Evolutionary conservation across 306 rosid species (phyloP), one percentile per base, ranked within the genome.

Genomic region (Castanea sativa): DNA sequence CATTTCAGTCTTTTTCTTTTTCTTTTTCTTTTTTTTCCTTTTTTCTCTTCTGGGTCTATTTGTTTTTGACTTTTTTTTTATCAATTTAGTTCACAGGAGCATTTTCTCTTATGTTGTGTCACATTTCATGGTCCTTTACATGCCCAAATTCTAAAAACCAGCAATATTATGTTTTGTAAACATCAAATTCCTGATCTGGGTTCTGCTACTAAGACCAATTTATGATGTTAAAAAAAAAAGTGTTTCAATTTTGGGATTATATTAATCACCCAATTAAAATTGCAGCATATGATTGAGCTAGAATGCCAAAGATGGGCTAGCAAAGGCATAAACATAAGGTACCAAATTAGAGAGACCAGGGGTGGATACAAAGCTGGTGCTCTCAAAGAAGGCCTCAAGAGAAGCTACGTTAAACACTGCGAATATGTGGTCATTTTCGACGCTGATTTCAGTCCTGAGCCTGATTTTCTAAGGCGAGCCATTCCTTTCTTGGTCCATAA

Each of bases 301-400:
- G 99, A 96, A 83, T 96, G 99, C 83, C 89, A 86, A 76, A 90
- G 99, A 83, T 96, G 99, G 99, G 99, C 96, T 1, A 90, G 92
- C 80, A 96, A 96, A 81, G 99, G 99, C 55, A 45, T 96, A 5
- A 89, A 96, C 85, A 89, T 96, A 49, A 83, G 71, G 23, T 96
- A 96, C 81, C 99, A 96, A 89, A 92, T 96, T 52, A 89, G 99
- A 85, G 99, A 96, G 27, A 91, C 27, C 25, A 86, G 99, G 71
- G 78, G 69, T 1, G 98, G 99, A 0, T 96, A 96, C 91, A 96
- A 96, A 84, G 99, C 99, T 0, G 99, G 99, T 7, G 99, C 99
- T 25, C 79, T 96, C 2, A 96, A 96, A 75, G 99, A 96, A 85
- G 99, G 99, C 0, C 86, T 96, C 2, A 96, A 96, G 71, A 90